A percentile compares a stretch with the other conserved stretches of the same genome.
Evolutionary conservation across 202 grass and related monocot species (phyloP).

Genomic region (Schoenoplectus tabernaemontani): DNA sequence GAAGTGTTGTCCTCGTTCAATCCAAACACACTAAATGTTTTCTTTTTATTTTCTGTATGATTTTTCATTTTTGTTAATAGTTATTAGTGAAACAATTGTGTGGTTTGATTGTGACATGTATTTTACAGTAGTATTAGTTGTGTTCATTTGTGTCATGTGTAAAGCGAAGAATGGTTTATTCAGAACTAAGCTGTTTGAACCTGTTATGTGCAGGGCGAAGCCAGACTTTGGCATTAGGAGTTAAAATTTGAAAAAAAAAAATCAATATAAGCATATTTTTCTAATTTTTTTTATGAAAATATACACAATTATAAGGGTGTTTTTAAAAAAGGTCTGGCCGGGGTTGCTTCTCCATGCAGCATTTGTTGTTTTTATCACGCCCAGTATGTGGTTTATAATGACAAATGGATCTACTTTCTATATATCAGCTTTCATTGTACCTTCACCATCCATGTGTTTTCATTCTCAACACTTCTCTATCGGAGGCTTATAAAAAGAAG

Average conservation of each 20-base stretch:
- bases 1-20: too few species aligned
- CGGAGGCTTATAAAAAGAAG: background rate
- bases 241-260: too few species aligned
- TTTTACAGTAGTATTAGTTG: background rate
- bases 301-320: too few species aligned
- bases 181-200: background rate
- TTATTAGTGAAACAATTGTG: background rate
- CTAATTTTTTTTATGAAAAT: too few species aligned
- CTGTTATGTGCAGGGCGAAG: background rate
- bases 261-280: background rate
- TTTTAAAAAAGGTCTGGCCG: too few species aligned
- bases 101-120: background rate
- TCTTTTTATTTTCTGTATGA: background rate
- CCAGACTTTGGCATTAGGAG: too few species aligned
- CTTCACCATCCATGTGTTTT: background rate
- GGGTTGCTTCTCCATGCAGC: background rate
- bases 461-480: background rate
- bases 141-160: background rate
- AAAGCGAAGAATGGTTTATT: background rate
- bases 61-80: background rate
- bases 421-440: background rate
- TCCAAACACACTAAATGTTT: too few species aligned
- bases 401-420: too few species aligned
- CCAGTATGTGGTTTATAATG: too few species aligned
- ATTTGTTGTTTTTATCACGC: background rate